Evolutionary conservation across 768 basidiomycete genomes (phyloP), one percentile per base, ranked within the genome.

Genomic region (Leccinum fibrillosum): DNA sequence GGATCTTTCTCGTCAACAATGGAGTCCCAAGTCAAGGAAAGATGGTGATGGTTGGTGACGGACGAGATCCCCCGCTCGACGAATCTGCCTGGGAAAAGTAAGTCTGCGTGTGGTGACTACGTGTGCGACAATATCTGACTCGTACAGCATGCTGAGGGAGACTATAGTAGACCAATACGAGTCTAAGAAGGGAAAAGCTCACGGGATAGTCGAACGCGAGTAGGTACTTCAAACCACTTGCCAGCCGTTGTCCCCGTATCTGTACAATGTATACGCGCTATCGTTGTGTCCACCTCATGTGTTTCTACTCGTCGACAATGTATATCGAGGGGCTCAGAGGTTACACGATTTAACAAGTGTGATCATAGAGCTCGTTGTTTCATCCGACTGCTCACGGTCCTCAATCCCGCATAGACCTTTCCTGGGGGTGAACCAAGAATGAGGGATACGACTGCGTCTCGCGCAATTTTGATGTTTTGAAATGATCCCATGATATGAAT

Each of bases 401-500:
- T 81, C 64, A 98, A 75, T 34, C 92, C 89, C 7, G 94, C 91
- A 65, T 98, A 92, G 6, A 94, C 92, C 70, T 94, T 92, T 53
- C 95, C 95, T 52, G 95, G 95, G 0, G 95, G 95, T 13, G 94
- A 95, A 32, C 95, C 95, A 15, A 98, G 81, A 63, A 98, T 98
- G 19, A 97, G 83, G 13, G 92, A 94, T 26, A 97, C 95, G 61
- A 99, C 87, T 6, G 97, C 94, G 73, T 98, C 96, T 56, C 95
- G 83, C 0, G 97, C 97, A 57, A 98, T 84, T 75, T 96, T 97
- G 80, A 99, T 98, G 69, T 97, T 97, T 78, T 95, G 92, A 78
- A 97, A 98, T 15, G 95, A 96, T 23, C 97, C 97, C 74, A 99
- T 87, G 65, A 99, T 98, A 66, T 98, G 95, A 39, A 99, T 97